Evolutionary conservation across 2,329 filamentous ascomycete species (phyloP), one percentile per base, ranked within the genome.

Genomic region (Cordyceps pruinosa): DNA sequence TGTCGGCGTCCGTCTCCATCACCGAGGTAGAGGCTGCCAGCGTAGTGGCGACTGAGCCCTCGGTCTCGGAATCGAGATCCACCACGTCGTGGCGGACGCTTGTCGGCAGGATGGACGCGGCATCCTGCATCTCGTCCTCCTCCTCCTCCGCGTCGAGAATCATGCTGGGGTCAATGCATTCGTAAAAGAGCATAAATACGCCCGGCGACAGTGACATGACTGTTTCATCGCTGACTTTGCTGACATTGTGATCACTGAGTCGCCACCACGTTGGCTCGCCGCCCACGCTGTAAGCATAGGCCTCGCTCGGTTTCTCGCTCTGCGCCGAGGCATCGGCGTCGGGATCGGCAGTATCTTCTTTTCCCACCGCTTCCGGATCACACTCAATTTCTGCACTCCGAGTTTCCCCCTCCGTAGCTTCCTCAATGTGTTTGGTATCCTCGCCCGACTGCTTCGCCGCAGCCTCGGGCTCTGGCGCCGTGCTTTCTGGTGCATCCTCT

Each of bases 141-240:
- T 59, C 55, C 17, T 63, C 61, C 28, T 71, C 68, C 25, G 69
- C 64, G 25, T 69, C 65, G 10, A 78, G 68, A 21, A 86, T 68
- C 28, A 76, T 74, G 37, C 69, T 73, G 1, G 77, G 70, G 58
- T 87, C 84, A 25, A 88, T 75, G 47, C 82, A 83, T 68, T 99
- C 93, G 69, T 97, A 99, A 70, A 97, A 97, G 1, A 97, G 80
- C 93, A 99, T 97, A 68, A 97, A 97, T 0, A 92, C 93, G 2
- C 90, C 90, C 0, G 71, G 68, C 0, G 85, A 85, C 63, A 96
- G 87, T 2, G 78, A 79, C 51, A 94, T 74, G 0, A 96, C 89
- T 28, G 81, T 80, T 12, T 86, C 79, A 68, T 96, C 89, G 21
- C 82, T 82, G 25, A 92, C 87, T 61, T 82, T 78, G 60, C 78